Evolutionary conservation across 164 flowering plant species (phyloP).

Genomic region (Annona squamosa): DNA sequence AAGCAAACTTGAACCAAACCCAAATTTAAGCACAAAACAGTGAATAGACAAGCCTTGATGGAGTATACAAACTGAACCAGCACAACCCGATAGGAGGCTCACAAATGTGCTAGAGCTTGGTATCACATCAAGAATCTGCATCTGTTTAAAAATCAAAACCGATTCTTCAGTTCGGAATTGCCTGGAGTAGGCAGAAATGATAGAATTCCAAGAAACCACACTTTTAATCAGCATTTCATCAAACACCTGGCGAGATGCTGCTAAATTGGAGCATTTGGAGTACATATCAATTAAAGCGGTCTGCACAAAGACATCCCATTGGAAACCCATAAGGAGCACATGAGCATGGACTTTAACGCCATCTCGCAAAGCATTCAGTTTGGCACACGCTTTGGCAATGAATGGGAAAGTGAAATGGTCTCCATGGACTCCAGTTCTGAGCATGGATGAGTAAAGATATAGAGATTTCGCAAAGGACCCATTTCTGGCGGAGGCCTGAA

Average conservation of each 20-base stretch:
- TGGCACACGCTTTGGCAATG: constrained; percentile 27
- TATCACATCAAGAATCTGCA: constrained; percentile 20
- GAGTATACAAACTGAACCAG: constrained; percentile 10
- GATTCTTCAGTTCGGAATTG: constrained; percentile 9
- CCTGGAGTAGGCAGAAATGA: constrained; percentile 14
- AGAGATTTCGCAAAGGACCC: constrained; percentile 22
- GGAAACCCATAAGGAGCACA: constrained; percentile 7
- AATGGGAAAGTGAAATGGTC: constrained; percentile 29
- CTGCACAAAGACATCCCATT: constrained; percentile 8
- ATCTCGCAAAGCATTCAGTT: constrained; percentile 13
- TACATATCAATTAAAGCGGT: constrained; percentile 17
- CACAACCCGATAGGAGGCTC: constrained; percentile 20
- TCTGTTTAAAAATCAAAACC: constrained; percentile 11
- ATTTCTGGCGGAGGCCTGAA: constrained; percentile 18
- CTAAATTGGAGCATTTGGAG: constrained; percentile 12
- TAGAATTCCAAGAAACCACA: constrained; percentile 28
- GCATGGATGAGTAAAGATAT: constrained; percentile 22
- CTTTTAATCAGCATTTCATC: constrained; percentile 13
- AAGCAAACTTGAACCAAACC: constrained; percentile 15
- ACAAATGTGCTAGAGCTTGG: constrained; percentile 24
- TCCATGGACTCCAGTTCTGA: constrained; percentile 21
- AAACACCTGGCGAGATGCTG: constrained; percentile 9
- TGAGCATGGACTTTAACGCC: constrained; percentile 20
- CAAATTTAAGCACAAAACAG: constrained; percentile 24
- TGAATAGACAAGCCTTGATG: constrained; percentile 23